Evolutionary conservation across 202 grass and related monocot genomes (phyloP).

Genomic region (Musa balbisiana): DNA sequence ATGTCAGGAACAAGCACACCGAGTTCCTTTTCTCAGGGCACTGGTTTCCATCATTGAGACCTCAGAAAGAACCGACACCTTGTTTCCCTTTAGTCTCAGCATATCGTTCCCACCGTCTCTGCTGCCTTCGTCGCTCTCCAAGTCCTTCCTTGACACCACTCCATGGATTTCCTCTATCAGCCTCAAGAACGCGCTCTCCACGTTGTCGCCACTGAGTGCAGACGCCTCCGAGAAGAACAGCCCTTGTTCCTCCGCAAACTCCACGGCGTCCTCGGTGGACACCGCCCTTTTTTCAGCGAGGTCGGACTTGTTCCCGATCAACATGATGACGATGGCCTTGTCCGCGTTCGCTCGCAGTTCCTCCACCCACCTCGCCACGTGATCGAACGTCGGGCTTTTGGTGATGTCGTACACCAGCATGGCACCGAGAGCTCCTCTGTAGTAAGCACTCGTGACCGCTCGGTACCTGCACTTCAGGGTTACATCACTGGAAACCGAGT

Average conservation of each 20-base stretch:
- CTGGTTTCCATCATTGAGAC: conserved; percentile 19
- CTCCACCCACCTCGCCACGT: conserved; percentile 19
- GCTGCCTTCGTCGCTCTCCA: conserved; percentile 5
- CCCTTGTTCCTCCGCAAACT: conserved; percentile 21
- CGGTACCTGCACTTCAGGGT: conserved; percentile 1
- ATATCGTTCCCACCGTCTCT: not conserved
- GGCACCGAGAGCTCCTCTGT: conserved; percentile 16
- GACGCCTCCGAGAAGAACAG: conserved; percentile 25
- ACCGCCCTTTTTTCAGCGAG: conserved; percentile 7
- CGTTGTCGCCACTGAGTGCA: conserved; percentile 15
- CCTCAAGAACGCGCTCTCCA: conserved; percentile 18
- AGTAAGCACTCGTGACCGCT: conserved; percentile 21
- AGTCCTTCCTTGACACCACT: conserved; percentile 13
- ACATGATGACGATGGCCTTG: conserved; percentile 10
- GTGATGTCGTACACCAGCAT: conserved; percentile 24
- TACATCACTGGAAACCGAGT: no score
- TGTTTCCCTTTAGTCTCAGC: conserved; percentile 3
- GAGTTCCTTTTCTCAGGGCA: conserved; percentile 8
- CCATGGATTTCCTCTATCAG: conserved; percentile 19
- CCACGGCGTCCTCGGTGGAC: conserved; percentile 2
- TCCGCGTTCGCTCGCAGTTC: conserved; percentile 15
- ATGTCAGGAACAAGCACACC: conserved; percentile 8
- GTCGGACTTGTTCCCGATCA: conserved; percentile 17
- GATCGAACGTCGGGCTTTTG: conserved; percentile 18
- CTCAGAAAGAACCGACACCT: conserved; percentile 15